Percentiles rank a stretch among this genome's conserved stretches.
These are phyloP conservation scores for Trichoderma sp. DNA, from an alignment of 2,329 filamentous ascomycete species.

Conservation along the genomic window DNA sequence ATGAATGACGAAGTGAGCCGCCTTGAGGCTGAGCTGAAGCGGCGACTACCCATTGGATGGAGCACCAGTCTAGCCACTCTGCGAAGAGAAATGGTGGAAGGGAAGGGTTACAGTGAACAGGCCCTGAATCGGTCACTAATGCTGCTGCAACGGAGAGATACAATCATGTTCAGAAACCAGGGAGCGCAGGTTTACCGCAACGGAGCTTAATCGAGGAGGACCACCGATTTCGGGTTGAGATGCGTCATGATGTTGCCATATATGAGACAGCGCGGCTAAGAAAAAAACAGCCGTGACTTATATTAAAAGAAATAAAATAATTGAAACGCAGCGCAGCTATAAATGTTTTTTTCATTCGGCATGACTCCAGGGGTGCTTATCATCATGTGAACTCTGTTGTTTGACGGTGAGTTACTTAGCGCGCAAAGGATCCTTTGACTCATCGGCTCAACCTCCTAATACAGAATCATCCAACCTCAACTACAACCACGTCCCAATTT, in stretches of 20 bases:
- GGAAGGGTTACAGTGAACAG: conserved; percentile 85
- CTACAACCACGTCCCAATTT: not conserved
- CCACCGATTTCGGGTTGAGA: not conserved
- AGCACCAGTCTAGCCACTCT: conserved; percentile 86
- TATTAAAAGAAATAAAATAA: not conserved
- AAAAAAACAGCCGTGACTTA: not conserved
- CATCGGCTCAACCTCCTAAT: conserved; percentile 2
- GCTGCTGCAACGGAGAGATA: conserved; percentile 83
- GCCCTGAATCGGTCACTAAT: conserved; percentile 80
- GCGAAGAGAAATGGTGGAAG: conserved; percentile 86
- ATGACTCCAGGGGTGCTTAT: not conserved
- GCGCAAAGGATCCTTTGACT: conserved; percentile 13
- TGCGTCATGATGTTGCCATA: not conserved
- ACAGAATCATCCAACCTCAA: not conserved
- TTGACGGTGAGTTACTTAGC: not conserved
- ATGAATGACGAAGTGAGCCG: conserved; percentile 85
- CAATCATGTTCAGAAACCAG: conserved; percentile 76
- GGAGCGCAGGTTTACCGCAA: conserved; percentile 73
- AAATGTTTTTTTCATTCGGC: not conserved
- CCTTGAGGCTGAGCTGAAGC: conserved; percentile 84
- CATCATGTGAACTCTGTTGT: not conserved
- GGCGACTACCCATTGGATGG: conserved; percentile 90
- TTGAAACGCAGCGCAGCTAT: not conserved
- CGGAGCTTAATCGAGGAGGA: conserved; percentile 53
- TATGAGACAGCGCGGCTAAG: not conserved